phyloP scores from a whole-genome alignment of 768 basidiomycete species.

The Rhodotorula kratochvilovae region DNA sequence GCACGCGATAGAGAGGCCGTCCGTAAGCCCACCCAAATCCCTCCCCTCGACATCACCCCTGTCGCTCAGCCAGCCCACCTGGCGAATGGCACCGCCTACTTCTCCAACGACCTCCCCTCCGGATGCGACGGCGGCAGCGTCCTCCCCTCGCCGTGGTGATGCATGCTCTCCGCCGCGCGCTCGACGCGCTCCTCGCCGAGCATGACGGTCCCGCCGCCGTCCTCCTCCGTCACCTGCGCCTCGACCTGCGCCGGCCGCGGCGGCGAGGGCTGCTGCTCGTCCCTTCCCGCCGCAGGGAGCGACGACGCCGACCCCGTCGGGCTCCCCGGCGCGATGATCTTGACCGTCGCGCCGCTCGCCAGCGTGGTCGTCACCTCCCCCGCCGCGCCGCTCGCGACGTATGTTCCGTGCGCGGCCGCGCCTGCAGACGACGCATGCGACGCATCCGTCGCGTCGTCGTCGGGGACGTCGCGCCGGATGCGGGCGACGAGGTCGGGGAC shows the following conservation, averaged over 20 bases:
- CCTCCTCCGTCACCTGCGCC: neutral
- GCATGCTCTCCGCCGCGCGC: neutral
- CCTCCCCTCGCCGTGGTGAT: neutral
- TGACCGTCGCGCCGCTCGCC: neutral
- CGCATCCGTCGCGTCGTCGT: neutral
- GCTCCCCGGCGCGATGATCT: neutral
- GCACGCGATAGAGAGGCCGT: too few species aligned
- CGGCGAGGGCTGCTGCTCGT: neutral
- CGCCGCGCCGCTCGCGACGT: neutral
- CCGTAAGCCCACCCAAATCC: too few species aligned
- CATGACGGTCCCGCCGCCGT: neutral
- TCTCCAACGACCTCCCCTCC: neutral
- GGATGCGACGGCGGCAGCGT: neutral
- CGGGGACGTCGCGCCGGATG: neutral
- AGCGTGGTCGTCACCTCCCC: neutral
- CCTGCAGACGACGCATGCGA: neutral
- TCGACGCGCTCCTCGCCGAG: neutral
- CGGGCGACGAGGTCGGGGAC: conserved; percentile 19
- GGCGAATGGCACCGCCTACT: neutral
- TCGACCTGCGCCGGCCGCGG: neutral
- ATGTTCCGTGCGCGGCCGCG: neutral
- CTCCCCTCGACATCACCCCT: too few species aligned
- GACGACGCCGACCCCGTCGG: neutral
- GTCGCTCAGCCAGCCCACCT: too few species aligned
- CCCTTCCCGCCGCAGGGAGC: too few species aligned